Evolutionary conservation across 2,329 filamentous ascomycete genomes (phyloP), one percentile per base, ranked within the genome.

Genomic region (Clarireedia paspali): DNA sequence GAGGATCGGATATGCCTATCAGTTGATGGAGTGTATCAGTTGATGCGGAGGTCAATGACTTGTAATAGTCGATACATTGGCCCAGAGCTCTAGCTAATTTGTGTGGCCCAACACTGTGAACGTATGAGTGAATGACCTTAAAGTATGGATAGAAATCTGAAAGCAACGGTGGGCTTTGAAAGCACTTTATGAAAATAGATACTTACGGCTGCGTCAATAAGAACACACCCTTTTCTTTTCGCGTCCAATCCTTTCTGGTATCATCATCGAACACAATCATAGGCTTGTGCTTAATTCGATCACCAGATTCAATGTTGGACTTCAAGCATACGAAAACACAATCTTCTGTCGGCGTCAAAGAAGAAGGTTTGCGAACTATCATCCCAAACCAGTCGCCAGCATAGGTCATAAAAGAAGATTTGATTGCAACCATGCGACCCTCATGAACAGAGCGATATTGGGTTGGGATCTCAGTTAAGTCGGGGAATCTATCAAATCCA

Each of bases 231-330:
- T 57, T 48, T 5, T 47, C 53, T 6, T 56, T 55, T 1, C 26
- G 40, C 6, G 24, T n/a, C 5, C 54, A 53, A 23, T 26, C 12
- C 14, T 9, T 36, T 42, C 7, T 45, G 3, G 30, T 50, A 12
- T 48, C 53, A 38, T 64, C 62, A 34, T 62, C 60, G n/a, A 63
- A 59, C 1, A 64, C 53, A 49, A 64, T 62, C 47, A 63, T 48
- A 14, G 62, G 61, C 14, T 60, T 47, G 3, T 15, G 12, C 36
- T 40, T 30, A 26, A 20, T 36, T 17, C 14, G 27, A 4, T 56
- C 44, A 20, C 34, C n/a, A 3, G 26, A 7, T 4, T 56, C 36
- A 34, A 64, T 53, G 24, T 58, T 55, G 6, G 62, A 62, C 38
- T 57, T 50, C 9, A 60, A 9, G 14, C 57, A 59, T 27, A 64